These are phyloP conservation scores for Oldenlandia corymbosa DNA, from an alignment of 257 asterid species.

Conservation along the genomic window DNA sequence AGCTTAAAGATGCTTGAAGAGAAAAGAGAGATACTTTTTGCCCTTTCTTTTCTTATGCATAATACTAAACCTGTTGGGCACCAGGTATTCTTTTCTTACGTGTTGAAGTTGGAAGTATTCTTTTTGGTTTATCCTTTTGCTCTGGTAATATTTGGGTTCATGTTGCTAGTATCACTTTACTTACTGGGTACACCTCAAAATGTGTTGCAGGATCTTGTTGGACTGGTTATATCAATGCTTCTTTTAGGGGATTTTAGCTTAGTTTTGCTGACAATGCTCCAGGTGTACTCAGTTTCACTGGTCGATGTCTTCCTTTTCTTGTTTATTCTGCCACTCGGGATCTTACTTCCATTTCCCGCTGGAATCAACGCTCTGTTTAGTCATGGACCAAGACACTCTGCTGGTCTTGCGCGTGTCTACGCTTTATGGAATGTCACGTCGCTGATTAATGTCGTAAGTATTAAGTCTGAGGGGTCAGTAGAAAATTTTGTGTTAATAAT, in stretches of 20 bases:
- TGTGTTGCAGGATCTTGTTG: slow-evolving; percentile 89
- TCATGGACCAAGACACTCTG: slow-evolving; percentile 93
- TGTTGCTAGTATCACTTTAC: not conserved
- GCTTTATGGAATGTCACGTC: slow-evolving; percentile 95
- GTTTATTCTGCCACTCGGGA: slow-evolving; percentile 81
- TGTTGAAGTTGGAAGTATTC: not conserved
- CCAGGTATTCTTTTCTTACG: slow-evolving; percentile 46
- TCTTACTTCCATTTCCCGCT: slow-evolving; percentile 93
- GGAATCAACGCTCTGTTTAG: slow-evolving; percentile 97
- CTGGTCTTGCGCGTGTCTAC: slow-evolving; percentile 93
- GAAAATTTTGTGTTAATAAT: not conserved
- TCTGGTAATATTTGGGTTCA: not conserved
- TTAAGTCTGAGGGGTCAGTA: not conserved
- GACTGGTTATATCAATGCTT: slow-evolving; percentile 85
- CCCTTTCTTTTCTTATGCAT: slow-evolving; percentile 75
- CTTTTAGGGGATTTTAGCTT: slow-evolving; percentile 97
- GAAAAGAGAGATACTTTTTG: slow-evolving; percentile 66
- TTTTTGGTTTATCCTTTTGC: not conserved
- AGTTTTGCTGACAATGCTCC: slow-evolving; percentile 93
- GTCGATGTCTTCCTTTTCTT: slow-evolving; percentile 79
- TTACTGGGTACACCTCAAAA: slow-evolving; percentile 2
- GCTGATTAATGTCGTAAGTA: slow-evolving; percentile 78
- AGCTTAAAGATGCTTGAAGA: slow-evolving; percentile 74
- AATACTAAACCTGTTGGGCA: slow-evolving; percentile 96
- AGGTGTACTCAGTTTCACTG: slow-evolving; percentile 85